phyloP scores from a whole-genome alignment of 306 rosid genomes.

The Casuarina equisetifolia region DNA sequence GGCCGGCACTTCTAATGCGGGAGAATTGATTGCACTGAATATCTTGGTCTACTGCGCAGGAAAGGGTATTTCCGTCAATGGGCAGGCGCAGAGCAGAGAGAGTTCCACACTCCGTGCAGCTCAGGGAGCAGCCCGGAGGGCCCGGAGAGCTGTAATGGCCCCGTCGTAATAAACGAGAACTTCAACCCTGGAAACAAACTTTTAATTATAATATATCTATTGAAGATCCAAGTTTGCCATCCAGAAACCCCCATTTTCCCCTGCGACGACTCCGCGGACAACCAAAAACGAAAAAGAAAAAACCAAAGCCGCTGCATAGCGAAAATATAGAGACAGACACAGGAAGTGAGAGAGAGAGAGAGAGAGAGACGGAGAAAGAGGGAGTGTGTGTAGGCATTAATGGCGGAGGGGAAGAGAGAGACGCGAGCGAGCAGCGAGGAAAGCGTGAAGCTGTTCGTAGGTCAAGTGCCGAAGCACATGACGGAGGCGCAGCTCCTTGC shows the following conservation, averaged over 20 bases:
- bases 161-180: conserved; percentile 18
- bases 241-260: conserved; percentile 37
- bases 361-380: conserved; percentile 21
- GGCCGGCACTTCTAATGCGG: too few species aligned
- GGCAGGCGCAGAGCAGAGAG: too few species aligned
- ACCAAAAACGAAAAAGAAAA: background rate
- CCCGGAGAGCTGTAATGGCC: conserved; percentile 36
- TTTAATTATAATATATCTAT: conserved; percentile 28
- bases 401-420: conserved; percentile 94
- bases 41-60: too few species aligned
- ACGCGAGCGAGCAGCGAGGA: conserved; percentile 65
- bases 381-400: conserved; percentile 39
- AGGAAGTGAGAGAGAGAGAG: conserved; percentile 18
- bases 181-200: background rate
- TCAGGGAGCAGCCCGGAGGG: background rate
- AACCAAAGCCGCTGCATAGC: background rate
- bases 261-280: conserved; percentile 44
- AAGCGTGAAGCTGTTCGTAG: conserved; percentile 95
- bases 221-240: conserved; percentile 52
- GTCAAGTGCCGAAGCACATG: conserved; percentile 98
- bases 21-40: too few species aligned
- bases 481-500: conserved; percentile 77
- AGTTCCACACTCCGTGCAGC: too few species aligned
- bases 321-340: conserved; percentile 15
- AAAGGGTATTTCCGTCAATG: background rate